phyloP scores from a whole-genome alignment of 176 grass and related monocot species.

The Carex pumila region DNA sequence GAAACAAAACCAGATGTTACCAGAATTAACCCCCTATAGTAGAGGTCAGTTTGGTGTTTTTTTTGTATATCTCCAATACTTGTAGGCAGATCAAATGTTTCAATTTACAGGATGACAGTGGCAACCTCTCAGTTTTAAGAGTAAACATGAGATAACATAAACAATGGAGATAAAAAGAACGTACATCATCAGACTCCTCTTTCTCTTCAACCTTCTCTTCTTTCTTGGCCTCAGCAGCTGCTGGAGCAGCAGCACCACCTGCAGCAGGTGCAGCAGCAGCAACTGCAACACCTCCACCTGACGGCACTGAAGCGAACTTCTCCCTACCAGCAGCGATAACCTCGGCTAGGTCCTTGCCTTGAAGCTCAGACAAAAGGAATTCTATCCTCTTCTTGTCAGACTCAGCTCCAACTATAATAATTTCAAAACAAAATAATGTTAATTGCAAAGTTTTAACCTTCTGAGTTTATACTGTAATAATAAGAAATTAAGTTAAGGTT shows the following conservation, averaged over 20 bases:
- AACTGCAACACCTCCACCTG: constrained; percentile 42
- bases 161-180: constrained; percentile 2
- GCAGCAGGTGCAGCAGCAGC: constrained; percentile 38
- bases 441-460: neutral
- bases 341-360: constrained; percentile 61
- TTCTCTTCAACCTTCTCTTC: constrained; percentile 95
- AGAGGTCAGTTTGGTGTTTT: neutral
- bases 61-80: neutral
- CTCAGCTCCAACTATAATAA: constrained; percentile 51
- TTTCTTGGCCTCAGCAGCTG: constrained; percentile 67
- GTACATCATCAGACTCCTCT: constrained; percentile 79
- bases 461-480: neutral
- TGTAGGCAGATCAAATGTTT: neutral
- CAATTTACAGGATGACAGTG: neutral
- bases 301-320: constrained; percentile 68
- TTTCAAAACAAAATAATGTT: neutral
- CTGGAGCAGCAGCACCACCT: constrained; percentile 37
- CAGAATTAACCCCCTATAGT: no score
- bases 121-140: neutral
- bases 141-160: neutral
- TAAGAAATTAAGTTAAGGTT: neutral
- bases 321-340: constrained; percentile 67
- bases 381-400: constrained; percentile 44
- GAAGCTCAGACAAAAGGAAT: constrained; percentile 49
- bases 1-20: neutral